Conservation (phyloP, 2,329 filamentous ascomycete species). For the Arthrocladium fulminans region DNA sequence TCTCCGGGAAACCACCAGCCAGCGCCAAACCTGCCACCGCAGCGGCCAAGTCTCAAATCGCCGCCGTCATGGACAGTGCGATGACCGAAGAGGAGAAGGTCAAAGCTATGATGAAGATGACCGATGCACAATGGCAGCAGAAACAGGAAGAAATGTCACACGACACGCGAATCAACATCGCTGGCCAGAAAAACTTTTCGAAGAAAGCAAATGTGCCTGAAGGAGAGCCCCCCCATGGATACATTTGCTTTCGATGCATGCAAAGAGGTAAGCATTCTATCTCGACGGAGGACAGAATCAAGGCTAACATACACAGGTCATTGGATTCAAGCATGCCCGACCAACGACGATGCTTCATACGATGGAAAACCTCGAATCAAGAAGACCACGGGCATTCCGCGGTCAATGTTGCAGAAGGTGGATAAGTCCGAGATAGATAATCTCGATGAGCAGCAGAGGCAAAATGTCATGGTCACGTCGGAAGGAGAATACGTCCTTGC, state of each 20-base stretch:
- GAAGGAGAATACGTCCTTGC: constrained; percentile 97
- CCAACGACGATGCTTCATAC: constrained; percentile 95
- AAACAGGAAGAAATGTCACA: constrained; percentile 87
- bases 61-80: constrained; percentile 59
- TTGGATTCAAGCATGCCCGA: constrained; percentile 96
- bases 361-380: constrained; percentile 90
- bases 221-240: constrained; percentile 84
- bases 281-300: neutral
- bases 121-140: constrained; percentile 84
- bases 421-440: constrained; percentile 61
- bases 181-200: constrained; percentile 26
- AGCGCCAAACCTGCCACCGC: constrained; percentile 58
- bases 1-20: constrained; percentile 89
- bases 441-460: constrained; percentile 66
- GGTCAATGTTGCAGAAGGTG: constrained; percentile 89
- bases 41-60: constrained; percentile 27
- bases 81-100: constrained; percentile 93
- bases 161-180: constrained; percentile 37
- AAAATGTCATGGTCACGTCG: constrained; percentile 93
- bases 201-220: constrained; percentile 65
- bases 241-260: constrained; percentile 92
- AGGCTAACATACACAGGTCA: constrained; percentile 51
- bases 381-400: constrained; percentile 91
- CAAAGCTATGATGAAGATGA: constrained; percentile 81
- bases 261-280: constrained; percentile 58